phyloP scores from a whole-genome alignment of 1,139 yeast genomes.

The Yamadazyma buinensis region DNA sequence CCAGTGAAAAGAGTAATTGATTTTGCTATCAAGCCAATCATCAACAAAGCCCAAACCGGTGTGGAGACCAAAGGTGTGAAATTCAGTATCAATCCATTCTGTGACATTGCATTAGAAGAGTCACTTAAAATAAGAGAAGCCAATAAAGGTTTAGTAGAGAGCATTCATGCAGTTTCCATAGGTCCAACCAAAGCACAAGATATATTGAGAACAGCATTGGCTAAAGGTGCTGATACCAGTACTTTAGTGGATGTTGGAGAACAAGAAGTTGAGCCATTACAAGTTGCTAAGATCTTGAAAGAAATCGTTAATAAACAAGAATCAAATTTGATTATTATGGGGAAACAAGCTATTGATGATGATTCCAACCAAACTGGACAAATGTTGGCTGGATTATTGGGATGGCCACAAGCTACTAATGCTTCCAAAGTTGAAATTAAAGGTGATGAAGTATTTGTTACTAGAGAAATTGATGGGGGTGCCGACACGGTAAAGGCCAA shows the following conservation, averaged over 20 bases:
- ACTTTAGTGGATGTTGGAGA: conserved; percentile 80
- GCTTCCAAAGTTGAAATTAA: conserved; percentile 81
- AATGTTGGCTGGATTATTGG: conserved; percentile 87
- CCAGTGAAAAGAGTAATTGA: conserved; percentile 96
- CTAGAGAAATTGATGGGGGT: conserved; percentile 95
- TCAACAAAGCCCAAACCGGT: conserved; percentile 81
- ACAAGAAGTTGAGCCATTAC: conserved; percentile 76
- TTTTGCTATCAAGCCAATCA: conserved; percentile 88
- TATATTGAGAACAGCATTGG: conserved; percentile 81
- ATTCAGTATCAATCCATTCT: conserved; percentile 93
- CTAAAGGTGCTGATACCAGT: conserved; percentile 89
- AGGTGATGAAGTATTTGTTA: conserved; percentile 63
- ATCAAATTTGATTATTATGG: conserved; percentile 78
- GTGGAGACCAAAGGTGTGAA: conserved; percentile 89
- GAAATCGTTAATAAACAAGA: conserved; percentile 68
- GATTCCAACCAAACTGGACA: conserved; percentile 97
- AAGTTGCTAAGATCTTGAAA: conserved; percentile 80
- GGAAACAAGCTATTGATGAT: conserved; percentile 95
- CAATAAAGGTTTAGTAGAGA: conserved; percentile 68
- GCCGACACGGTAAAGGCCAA: conserved; percentile 75
- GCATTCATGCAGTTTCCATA: conserved; percentile 87
- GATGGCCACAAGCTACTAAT: conserved; percentile 98
- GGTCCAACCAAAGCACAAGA: conserved; percentile 90
- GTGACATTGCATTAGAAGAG: conserved; percentile 95
- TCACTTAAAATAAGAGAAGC: conserved; percentile 75